Percentiles rank a stretch among this genome's conserved stretches.
Conservation (phyloP, 768 basidiomycete species). For the Lyophyllum decastes region DNA sequence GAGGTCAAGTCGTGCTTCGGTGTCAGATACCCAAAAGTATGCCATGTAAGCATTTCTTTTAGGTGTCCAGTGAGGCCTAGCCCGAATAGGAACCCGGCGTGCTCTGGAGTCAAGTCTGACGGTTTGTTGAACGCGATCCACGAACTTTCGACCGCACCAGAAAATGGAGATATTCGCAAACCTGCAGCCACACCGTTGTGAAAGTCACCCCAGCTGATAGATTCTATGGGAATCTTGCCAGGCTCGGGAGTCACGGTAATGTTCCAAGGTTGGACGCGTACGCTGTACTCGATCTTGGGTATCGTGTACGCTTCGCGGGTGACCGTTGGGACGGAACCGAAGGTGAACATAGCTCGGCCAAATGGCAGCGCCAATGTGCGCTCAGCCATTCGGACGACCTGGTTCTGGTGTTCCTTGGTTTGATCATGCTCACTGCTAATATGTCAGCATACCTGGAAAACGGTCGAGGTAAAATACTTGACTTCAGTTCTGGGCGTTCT, state of each 20-base stretch:
- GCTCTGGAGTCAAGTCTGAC: constrained; percentile 84
- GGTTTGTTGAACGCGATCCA: constrained; percentile 98
- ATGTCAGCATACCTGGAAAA: not conserved
- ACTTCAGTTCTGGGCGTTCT: constrained; percentile 75
- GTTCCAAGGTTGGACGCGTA: constrained; percentile 76
- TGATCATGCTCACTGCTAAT: constrained; percentile 80
- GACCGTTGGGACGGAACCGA: constrained; percentile 75
- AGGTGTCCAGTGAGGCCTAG: constrained; percentile 92
- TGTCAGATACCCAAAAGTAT: constrained; percentile 93
- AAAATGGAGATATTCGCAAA: constrained; percentile 77
- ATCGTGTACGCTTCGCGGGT: constrained; percentile 78
- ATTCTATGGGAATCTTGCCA: constrained; percentile 75
- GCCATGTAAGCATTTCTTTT: constrained; percentile 88
- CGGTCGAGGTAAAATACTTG: constrained; percentile 25
- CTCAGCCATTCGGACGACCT: constrained; percentile 79
- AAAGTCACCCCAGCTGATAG: constrained; percentile 91
- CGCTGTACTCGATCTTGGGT: constrained; percentile 76
- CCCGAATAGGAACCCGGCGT: constrained; percentile 95
- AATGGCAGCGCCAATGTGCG: constrained; percentile 89
- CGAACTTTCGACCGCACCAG: constrained; percentile 80
- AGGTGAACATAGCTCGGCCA: constrained; percentile 91
- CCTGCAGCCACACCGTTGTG: constrained; percentile 96
- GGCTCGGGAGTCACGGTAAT: constrained; percentile 61
- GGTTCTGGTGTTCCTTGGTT: constrained; percentile 79
- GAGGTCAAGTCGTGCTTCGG: constrained; percentile 96